phyloP scores from a whole-genome alignment of 805 yeast species.

The Saturnispora dispora region DNA sequence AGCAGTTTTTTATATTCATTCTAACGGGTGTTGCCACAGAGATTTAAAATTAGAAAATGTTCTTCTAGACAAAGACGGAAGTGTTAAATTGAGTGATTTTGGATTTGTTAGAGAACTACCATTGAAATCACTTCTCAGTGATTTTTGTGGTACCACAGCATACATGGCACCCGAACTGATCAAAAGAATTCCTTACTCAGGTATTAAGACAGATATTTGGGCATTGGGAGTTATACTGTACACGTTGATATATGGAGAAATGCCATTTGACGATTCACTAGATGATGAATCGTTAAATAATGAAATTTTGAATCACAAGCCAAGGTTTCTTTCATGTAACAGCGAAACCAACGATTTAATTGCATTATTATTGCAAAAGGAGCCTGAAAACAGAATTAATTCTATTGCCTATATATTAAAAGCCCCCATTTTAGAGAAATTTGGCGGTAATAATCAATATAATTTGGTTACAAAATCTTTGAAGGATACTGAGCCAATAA shows the following conservation, averaged over 20 bases:
- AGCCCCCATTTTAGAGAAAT: constrained; percentile 41
- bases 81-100: constrained; percentile 79
- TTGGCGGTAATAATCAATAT: constrained; percentile 33
- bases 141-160: constrained; percentile 89
- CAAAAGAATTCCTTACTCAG: constrained; percentile 59
- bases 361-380: constrained; percentile 49
- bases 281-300: constrained; percentile 49
- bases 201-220: constrained; percentile 83
- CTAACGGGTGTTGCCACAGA: constrained; percentile 76
- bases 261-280: constrained; percentile 83
- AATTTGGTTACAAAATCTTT: constrained; percentile 30
- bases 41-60: constrained; percentile 94
- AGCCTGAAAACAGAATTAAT: constrained; percentile 54
- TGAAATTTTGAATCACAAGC: constrained; percentile 58
- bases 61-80: constrained; percentile 45
- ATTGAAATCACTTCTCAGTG: constrained; percentile 42
- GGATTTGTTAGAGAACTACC: constrained; percentile 82
- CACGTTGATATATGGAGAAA: constrained; percentile 73
- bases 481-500: constrained; percentile 26
- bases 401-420: constrained; percentile 40
- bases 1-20: constrained; percentile 72
- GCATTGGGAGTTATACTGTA: constrained; percentile 82
- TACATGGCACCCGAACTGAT: constrained; percentile 96
- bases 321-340: constrained; percentile 33
- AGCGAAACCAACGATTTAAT: constrained; percentile 41